These are phyloP conservation scores for Fulvia fulva DNA, from an alignment of 2,329 filamentous ascomycete species.

Conservation along the genomic window DNA sequence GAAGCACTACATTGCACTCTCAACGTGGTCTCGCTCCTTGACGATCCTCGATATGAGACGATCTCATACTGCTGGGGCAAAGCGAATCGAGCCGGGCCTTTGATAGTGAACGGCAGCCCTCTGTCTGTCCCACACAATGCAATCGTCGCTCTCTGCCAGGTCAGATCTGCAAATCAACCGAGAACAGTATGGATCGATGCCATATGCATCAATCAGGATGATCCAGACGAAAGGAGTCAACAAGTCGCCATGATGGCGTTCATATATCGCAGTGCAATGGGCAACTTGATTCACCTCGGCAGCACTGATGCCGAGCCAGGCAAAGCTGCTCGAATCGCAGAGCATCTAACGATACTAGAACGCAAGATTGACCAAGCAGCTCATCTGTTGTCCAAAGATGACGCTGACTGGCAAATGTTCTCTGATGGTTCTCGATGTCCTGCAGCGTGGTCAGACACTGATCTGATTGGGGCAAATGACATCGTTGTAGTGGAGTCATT, in stretches of 20 bases:
- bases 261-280: neutral
- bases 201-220: neutral
- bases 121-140: neutral
- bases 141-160: neutral
- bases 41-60: neutral
- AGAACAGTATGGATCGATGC: neutral
- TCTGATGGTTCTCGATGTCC: neutral
- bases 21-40: neutral
- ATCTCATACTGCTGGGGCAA: constrained; percentile 2
- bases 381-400: neutral
- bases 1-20: too few species aligned
- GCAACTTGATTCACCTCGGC: neutral
- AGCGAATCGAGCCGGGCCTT: neutral
- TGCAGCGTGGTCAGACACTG: neutral
- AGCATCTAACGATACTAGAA: neutral
- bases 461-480: neutral
- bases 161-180: neutral
- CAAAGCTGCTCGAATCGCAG: neutral
- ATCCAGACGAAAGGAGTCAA: neutral
- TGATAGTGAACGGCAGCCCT: neutral
- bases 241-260: neutral
- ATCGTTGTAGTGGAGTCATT: neutral
- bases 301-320: neutral
- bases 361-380: neutral
- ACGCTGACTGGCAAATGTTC: neutral